These are phyloP conservation scores for Aulographum hederae DNA, from an alignment of 2,329 filamentous ascomycete genomes.

Conservation along the genomic window DNA sequence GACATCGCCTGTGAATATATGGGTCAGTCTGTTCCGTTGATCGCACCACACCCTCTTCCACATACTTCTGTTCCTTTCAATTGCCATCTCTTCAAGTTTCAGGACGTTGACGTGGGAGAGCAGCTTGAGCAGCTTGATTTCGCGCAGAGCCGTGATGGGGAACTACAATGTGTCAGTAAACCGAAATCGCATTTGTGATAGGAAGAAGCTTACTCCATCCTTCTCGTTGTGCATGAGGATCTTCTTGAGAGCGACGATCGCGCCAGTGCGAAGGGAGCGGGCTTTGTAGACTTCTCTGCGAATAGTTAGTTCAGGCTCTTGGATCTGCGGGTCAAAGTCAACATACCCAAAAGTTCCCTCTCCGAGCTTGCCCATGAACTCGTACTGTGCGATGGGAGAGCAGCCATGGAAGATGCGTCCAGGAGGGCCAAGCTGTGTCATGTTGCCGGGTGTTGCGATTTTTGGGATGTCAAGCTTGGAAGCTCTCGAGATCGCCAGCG, in stretches of 20 bases:
- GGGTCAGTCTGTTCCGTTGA: too few relatives aligned
- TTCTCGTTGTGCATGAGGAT: conserved; percentile 99
- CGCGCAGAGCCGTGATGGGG: conserved; percentile 91
- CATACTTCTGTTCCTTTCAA: conserved; percentile 52
- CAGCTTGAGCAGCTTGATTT: conserved; percentile 94
- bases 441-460: too few relatives aligned
- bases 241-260: conserved; percentile 82
- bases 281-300: conserved; percentile 78
- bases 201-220: conserved; percentile 49
- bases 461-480: too few relatives aligned
- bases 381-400: conserved; percentile 65
- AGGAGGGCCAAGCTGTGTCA: too few relatives aligned
- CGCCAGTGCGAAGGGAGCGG: conserved; percentile 53
- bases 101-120: conserved; percentile 83
- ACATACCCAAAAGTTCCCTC: conserved; percentile 84
- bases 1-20: conserved; percentile 53
- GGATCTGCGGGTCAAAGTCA: too few relatives aligned
- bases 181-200: not conserved
- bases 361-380: conserved; percentile 66
- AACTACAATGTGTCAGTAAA: conserved; percentile 34
- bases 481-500: too few relatives aligned
- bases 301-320: conserved; percentile 6
- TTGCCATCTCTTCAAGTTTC: conserved; percentile 84
- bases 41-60: conserved; percentile 4
- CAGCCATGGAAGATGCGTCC: conserved; percentile 78